phyloP scores from a whole-genome alignment of 495 filamentous ascomycete genomes.

The Xylaria curta region DNA sequence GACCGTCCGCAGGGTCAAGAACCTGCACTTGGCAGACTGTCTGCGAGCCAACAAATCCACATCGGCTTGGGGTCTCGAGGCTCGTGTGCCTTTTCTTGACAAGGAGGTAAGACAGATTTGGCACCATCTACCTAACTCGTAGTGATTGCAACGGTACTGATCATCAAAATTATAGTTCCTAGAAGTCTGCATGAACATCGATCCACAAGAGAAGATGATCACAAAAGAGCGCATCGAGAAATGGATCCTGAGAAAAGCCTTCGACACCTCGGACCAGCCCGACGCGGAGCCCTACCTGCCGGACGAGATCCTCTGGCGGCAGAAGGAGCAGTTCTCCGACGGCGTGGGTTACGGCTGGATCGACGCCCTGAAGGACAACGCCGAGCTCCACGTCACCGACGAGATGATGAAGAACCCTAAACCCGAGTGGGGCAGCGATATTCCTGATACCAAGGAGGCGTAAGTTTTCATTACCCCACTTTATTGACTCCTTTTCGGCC shows the following conservation, averaged over 20 bases:
- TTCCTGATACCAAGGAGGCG: constrained; percentile 96
- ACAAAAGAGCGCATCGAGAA: constrained; percentile 91
- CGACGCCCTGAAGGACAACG: constrained; percentile 92
- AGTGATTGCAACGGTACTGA: background rate
- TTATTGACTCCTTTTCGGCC: background rate
- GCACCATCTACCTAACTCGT: no score
- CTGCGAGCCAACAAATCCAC: constrained; percentile 98
- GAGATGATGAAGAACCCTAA: constrained; percentile 98
- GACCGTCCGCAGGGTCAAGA: constrained; percentile 89
- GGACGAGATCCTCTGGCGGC: constrained; percentile 93
- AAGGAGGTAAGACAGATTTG: constrained; percentile 64
- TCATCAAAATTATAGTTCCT: constrained; percentile 70
- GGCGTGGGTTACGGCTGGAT: constrained; percentile 99
- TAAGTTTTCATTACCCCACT: constrained; percentile 52
- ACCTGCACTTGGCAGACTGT: constrained; percentile 94
- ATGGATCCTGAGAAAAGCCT: constrained; percentile 95
- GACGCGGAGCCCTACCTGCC: constrained; percentile 82
- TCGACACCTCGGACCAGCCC: constrained; percentile 89
- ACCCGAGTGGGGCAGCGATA: constrained; percentile 87
- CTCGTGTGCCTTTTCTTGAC: constrained; percentile 96
- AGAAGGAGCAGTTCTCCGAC: constrained; percentile 99
- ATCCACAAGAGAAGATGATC: constrained; percentile 95
- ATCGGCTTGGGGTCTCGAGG: constrained; percentile 97
- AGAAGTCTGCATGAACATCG: constrained; percentile 87
- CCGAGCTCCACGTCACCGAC: constrained; percentile 85